Base-by-base conservation (phyloP, 306 rosid genomes). In the Inga laurina region DNA sequence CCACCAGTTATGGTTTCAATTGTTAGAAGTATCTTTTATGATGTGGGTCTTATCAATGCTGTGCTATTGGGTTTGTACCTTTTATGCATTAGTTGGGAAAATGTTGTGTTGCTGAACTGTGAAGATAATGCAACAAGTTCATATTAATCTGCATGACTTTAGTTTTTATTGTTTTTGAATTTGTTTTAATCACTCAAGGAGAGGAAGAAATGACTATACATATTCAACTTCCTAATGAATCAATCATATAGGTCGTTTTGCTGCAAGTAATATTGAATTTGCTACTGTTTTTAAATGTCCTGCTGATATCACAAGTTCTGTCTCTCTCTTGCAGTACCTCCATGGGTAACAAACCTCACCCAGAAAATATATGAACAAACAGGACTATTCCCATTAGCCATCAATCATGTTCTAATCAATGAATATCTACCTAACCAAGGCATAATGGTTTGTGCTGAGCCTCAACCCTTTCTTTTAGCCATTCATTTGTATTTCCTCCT, bases 41-140 rank as follows among this genome's bases (percentile, higher is more conserved):
- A 22, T 12, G 16, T 24, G 15, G 37, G 37, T 24, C 34, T 11
- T 11, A 10, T 61, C 16, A 24, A 10, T 61, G 35, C 67, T 61
- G 35, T 22, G 67, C 67, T 61, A 24, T 24, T 61, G 67, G 14
- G 67, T 24, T 11, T 61, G 67, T 24, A 61, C 14, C 6, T 22
- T 22, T 61, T 24, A 35, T 61, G 16, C 30, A 8, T 22, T 3
- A 22, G 34, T 59, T 22, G 66, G 66, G 15, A 22, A 11, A 61
- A 24, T 74, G 12, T 35, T 32, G 46, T 75, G 74, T 41, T 54
- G 56, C 66, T 67, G 56, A 74, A 61, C 41, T 68, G 22, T 46
- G 57, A 68, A 70, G 75, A 69, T 76, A 48, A 65, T 81, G 41
- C 64, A 84, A 19, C 71, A 64, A 70, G 35, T 15, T 61, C 27